Base-by-base conservation (phyloP, 75 land plant species). In the Selaginella moellendorffii region DNA sequence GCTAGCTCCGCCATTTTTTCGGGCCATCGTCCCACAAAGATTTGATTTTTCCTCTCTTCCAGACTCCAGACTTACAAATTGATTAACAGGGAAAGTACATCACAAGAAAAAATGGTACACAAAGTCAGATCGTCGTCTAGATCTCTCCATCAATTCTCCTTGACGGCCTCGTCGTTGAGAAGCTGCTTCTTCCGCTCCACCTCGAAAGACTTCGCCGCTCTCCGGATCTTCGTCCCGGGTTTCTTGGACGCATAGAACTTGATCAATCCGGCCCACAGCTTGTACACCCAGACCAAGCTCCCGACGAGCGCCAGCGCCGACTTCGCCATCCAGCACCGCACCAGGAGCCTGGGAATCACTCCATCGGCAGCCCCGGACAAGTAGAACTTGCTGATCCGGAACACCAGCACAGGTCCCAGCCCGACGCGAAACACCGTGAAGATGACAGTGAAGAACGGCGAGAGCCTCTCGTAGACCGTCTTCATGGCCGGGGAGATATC, bases 291-390 rank as follows among this genome's bases (percentile, higher is more conserved):
- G 58, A 82, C 31, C 17, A 81, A 62, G 67, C 96, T 90, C 8
- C 77, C 83, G 25, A 71, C 52, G 29, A 89, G 81, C 0, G 82
- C 91, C 12, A 63, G 26, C 0, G 63, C 70, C 27, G 81, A 74
- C 30, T 82, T 85, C 27, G 73, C 46, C 80, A 86, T 84, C 91
- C 92, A 90, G 59, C 81, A 83, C 59, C 59, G 52, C 61, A 77
- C 83, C 17, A 78, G 31, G 91, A 85, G 87, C 60, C 52, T 68
- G 0, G 96, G 88, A 29, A 90, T 82, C 51, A 80, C 73, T 63
- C 28, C 63, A 54, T 71, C 76, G 0, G 76, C 87, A 17, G 28
- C 61, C 1, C 85, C 81, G 27, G 69, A 52, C 31, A 69, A 9
- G 69, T 78, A 89, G 66, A 83, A 86, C 24, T 36, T 23, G 20